Evolutionary conservation across 1,284 basidiomycete genomes (phyloP).

Genomic region (Trametes versicolor): DNA sequence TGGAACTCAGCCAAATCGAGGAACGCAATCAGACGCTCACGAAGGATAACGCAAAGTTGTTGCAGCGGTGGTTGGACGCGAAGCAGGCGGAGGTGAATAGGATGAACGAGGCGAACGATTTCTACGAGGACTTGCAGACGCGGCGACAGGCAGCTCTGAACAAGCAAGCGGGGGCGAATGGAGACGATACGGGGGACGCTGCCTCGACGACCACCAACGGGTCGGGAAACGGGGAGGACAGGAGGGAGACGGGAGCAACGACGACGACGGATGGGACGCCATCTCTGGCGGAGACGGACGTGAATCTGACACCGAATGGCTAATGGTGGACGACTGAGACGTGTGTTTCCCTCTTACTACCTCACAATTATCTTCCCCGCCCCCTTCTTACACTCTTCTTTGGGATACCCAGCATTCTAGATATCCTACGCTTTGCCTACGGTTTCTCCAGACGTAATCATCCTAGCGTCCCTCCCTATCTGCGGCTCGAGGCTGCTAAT

Average conservation of each 20-base stretch:
- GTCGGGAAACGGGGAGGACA: slow-evolving; percentile 79
- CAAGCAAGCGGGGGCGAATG: slow-evolving; percentile 50
- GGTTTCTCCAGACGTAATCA: slow-evolving; percentile 28
- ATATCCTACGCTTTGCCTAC: slow-evolving; percentile 37
- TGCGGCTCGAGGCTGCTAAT: slow-evolving; percentile 29
- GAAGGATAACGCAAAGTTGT: slow-evolving; percentile 92
- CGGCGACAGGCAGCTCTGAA: slow-evolving; percentile 66
- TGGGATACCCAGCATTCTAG: slow-evolving; percentile 44
- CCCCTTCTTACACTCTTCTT: slow-evolving; percentile 30
- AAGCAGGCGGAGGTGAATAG: slow-evolving; percentile 93
- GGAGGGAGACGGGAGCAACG: slow-evolving; percentile 56
- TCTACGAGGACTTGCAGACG: slow-evolving; percentile 84
- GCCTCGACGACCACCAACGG: slow-evolving; percentile 41
- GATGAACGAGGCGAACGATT: slow-evolving; percentile 93
- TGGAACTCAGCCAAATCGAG: slow-evolving; percentile 91
- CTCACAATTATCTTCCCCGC: slow-evolving; percentile 22
- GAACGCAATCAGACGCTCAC: slow-evolving; percentile 87
- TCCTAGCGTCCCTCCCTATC: slow-evolving; percentile 26
- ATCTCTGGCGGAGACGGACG: slow-evolving; percentile 70
- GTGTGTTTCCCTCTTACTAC: slow-evolving; percentile 29
- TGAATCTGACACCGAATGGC: slow-evolving; percentile 90
- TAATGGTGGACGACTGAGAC: slow-evolving; percentile 67
- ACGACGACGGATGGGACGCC: slow-evolving; percentile 77
- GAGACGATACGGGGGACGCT: slow-evolving; percentile 40
- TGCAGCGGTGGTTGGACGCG: slow-evolving; percentile 95